Percentiles rank a stretch among this genome's conserved stretches.
Conservation (phyloP, 371 early-diverging fungal species). For the Smittium culicis region DNA sequence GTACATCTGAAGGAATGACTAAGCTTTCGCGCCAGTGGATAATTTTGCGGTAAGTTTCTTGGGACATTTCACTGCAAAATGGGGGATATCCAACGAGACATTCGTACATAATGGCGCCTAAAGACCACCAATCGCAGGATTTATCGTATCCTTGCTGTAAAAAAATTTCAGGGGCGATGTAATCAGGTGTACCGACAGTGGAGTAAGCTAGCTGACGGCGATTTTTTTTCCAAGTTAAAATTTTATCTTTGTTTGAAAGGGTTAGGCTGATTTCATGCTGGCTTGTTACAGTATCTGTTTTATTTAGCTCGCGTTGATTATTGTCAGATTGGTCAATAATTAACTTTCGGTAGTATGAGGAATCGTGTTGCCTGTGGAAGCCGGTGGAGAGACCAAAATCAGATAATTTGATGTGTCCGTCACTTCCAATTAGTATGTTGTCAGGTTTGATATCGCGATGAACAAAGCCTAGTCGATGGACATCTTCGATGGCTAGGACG, state of each 20-base stretch:
- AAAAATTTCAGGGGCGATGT: slow-evolving; percentile 95
- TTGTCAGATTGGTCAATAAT: slow-evolving; percentile 33
- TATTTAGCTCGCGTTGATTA: slow-evolving; percentile 37
- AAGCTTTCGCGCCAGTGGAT: slow-evolving; percentile 86
- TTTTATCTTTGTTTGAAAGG: slow-evolving; percentile 58
- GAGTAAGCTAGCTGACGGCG: slow-evolving; percentile 75
- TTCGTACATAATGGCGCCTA: slow-evolving; percentile 97
- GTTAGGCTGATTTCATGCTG: slow-evolving; percentile 61
- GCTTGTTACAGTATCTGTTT: slow-evolving; percentile 22
- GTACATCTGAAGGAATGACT: slow-evolving; percentile 83
- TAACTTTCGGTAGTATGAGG: slow-evolving; percentile 74
- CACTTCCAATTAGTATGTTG: slow-evolving; percentile 68
- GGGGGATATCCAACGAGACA: slow-evolving; percentile 94
- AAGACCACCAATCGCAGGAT: slow-evolving; percentile 98
- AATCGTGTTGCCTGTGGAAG: slow-evolving; percentile 94
- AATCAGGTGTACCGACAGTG: slow-evolving; percentile 96
- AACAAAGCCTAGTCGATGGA: slow-evolving; percentile 93
- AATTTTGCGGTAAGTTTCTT: slow-evolving; percentile 95
- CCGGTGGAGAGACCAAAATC: slow-evolving; percentile 98
- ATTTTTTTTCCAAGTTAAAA: slow-evolving; percentile 95
- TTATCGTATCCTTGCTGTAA: slow-evolving; percentile 87
- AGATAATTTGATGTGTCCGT: slow-evolving; percentile 80
- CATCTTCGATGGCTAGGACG: slow-evolving; percentile 82
- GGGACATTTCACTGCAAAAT: slow-evolving; percentile 87
- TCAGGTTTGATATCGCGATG: slow-evolving; percentile 91